Evolutionary conservation across 495 filamentous ascomycete species (phyloP).

Genomic region (Pseudomonodictys pantanalensis): DNA sequence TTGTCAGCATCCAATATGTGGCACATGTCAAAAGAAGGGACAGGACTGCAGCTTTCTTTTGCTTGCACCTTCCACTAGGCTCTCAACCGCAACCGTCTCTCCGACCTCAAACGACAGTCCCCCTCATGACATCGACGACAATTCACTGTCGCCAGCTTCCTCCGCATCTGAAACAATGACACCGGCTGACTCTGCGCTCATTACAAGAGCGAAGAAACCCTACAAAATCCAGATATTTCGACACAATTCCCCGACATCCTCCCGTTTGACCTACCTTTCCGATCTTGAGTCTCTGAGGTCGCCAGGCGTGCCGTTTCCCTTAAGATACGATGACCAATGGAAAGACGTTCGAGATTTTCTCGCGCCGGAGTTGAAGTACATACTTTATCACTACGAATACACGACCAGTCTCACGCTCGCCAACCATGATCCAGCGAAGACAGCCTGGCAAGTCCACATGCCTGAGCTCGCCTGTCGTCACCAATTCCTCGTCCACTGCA

Average conservation of each 20-base stretch:
- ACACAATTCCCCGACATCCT: too few species aligned
- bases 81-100: not conserved
- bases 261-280: too few species aligned
- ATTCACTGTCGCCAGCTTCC: not conserved
- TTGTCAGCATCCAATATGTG: conserved; percentile 7
- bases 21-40: conserved; percentile 15
- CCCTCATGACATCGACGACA: too few species aligned
- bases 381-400: conserved; percentile 23
- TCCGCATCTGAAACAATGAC: not conserved
- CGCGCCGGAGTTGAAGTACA: not conserved
- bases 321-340: conserved; percentile 13
- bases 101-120: not conserved
- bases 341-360: conserved; percentile 6
- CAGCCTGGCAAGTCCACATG: conserved; percentile 22
- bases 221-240: too few species aligned
- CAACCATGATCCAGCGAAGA: conserved; percentile 11
- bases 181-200: too few species aligned
- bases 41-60: conserved; percentile 14
- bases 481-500: conserved; percentile 21
- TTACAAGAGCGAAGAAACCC: too few species aligned
- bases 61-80: conserved; percentile 4
- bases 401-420: conserved; percentile 19
- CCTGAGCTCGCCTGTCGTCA: conserved; percentile 24
- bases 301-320: not conserved
- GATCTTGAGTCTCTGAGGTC: too few species aligned